Evolutionary conservation across 176 grass and related monocot species (phyloP).

Genomic region (Coix lacrymajobi): DNA sequence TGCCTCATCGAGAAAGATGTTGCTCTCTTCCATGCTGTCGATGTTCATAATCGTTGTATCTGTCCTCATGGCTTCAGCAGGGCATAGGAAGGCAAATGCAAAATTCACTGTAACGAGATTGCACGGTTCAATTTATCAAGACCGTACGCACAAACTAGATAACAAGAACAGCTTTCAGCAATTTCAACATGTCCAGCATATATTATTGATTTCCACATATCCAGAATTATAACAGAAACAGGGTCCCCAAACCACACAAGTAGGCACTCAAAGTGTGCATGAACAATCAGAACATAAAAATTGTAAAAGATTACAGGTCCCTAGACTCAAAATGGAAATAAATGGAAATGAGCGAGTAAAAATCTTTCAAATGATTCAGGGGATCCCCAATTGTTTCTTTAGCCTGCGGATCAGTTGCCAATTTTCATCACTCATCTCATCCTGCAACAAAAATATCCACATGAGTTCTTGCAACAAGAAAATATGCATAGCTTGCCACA

Average conservation of each 20-base stretch:
- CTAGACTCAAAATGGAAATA: not conserved
- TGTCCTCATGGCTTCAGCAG: slow-evolving; percentile 60
- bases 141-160: not conserved
- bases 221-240: not conserved
- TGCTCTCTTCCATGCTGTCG: slow-evolving; percentile 45
- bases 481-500: not conserved
- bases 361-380: not conserved
- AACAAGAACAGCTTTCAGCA: not conserved
- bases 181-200: not conserved
- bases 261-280: not conserved
- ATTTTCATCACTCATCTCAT: slow-evolving; percentile 32
- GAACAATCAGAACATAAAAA: not conserved
- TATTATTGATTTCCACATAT: not conserved
- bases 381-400: slow-evolving; percentile 28
- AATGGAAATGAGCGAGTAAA: too few relatives aligned
- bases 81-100: slow-evolving; percentile 29
- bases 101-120: not conserved
- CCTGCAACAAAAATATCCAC: not conserved
- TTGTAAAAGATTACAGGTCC: not conserved
- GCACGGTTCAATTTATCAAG: not conserved
- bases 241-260: not conserved
- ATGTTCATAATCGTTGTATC: slow-evolving; percentile 48
- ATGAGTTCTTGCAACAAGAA: not conserved
- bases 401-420: slow-evolving; percentile 24
- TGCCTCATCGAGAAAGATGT: slow-evolving; percentile 37